Evolutionary conservation across 2,329 filamentous ascomycete species (phyloP).

Genomic region (Decorospora gaudefroyi): DNA sequence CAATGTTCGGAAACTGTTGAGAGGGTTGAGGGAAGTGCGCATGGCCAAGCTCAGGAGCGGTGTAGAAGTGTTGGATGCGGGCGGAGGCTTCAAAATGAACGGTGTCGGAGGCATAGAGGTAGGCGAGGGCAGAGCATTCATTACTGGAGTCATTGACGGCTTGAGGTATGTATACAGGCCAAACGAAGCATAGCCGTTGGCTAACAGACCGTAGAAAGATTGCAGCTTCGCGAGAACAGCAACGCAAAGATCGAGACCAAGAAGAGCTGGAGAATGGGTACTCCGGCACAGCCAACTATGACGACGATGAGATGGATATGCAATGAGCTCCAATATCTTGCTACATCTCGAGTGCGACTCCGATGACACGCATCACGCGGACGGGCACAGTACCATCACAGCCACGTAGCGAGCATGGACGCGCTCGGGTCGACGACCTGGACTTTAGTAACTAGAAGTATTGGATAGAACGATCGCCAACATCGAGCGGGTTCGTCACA

Average conservation of each 20-base stretch:
- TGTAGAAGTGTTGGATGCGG: slow-evolving; percentile 71
- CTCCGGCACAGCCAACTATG: slow-evolving; percentile 61
- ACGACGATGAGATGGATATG: slow-evolving; percentile 56
- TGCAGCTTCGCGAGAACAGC: slow-evolving; percentile 77
- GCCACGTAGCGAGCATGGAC: no score
- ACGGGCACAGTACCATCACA: background rate
- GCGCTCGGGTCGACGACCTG: no score
- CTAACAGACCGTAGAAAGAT: slow-evolving; percentile 63
- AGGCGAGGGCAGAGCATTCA: slow-evolving; percentile 81
- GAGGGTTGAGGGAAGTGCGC: slow-evolving; percentile 83
- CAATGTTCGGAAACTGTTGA: slow-evolving; percentile 72
- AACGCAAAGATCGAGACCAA: slow-evolving; percentile 74
- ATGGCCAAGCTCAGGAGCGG: slow-evolving; percentile 85
- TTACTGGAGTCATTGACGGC: slow-evolving; percentile 84
- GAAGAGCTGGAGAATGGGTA: slow-evolving; percentile 65
- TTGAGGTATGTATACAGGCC: slow-evolving; percentile 57
- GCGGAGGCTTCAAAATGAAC: slow-evolving; percentile 71
- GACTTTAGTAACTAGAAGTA: no score
- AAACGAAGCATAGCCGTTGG: background rate
- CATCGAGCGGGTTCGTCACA: no score
- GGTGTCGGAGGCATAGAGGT: slow-evolving; percentile 94
- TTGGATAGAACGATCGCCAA: no score
- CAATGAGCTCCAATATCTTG: slow-evolving; percentile 23
- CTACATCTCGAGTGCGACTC: background rate
- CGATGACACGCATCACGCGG: background rate